Evolutionary conservation across 768 basidiomycete genomes (phyloP), one percentile per base, ranked within the genome.

Genomic region (Hortiboletus campestris): DNA sequence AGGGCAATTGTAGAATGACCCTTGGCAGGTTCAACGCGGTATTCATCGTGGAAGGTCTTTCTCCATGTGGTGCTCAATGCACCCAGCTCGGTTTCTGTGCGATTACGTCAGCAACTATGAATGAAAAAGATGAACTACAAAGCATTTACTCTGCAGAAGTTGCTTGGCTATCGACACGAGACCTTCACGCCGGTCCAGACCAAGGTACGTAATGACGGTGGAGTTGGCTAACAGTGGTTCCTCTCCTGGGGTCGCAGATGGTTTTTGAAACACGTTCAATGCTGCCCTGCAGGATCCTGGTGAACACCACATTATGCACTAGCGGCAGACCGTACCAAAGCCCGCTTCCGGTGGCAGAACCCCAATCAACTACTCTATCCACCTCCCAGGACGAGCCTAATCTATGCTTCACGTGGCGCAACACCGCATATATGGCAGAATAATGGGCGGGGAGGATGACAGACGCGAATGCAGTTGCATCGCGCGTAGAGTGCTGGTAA

Each of bases 371-470:
- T 12, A 96, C 75, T 34, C 75, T 79, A 28, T 84, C 74, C 51
- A 84, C 75, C 32, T 72, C 71, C 83, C 80, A 89, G n/a, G 77
- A 76, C 8, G 77, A 68, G n/a, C 82, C 85, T 36, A 93, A 62
- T 51, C 92, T 77, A 46, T 74, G 78, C 56, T 81, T 86, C 36
- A 85, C 61, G 59, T 91, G 85, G 45, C 81, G 75, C 17, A 95
- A 72, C 6, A 94, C 90, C n/a, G 87, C 76, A 46, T 75, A 78
- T 48, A 94, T 88, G 2, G 85, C 91, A 44, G 91, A 83, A 68
- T 89, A 95, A 73, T 94, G 89, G 4, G 86, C 84, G 1, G 93
- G 93, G 59, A 95, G 80, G n/a, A 86, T 88, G 46, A 94, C 79
- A 13, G 89, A 85, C 14, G 88, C 87, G 67, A 94, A 95, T 6